Evolutionary conservation across 768 basidiomycete species (phyloP).

Genomic region (Amanita polypyramis): DNA sequence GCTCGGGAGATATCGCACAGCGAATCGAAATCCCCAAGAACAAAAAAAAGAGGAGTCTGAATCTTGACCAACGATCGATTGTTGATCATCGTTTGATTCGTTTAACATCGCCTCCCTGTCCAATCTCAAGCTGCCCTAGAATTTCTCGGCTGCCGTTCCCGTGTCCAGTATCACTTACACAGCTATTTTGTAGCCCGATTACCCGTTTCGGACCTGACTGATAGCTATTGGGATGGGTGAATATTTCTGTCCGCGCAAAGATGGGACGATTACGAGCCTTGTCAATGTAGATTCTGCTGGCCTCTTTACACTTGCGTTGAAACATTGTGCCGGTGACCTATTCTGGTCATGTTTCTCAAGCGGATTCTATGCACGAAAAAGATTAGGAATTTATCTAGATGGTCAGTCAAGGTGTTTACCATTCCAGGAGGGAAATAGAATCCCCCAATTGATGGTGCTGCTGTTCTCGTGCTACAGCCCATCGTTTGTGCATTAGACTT

Average conservation of each 20-base stretch:
- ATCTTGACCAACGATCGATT: not conserved
- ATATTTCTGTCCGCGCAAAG: not conserved
- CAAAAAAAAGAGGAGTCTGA: not conserved
- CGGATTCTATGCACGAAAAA: conserved; percentile 10
- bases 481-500: conserved; percentile 1
- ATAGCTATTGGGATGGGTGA: conserved; percentile 11
- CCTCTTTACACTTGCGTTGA: conserved; percentile 19
- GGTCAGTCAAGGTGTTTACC: conserved; percentile 20
- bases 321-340: not conserved
- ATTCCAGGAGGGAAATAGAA: conserved; percentile 38
- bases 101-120: conserved; percentile 34
- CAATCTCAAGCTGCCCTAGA: conserved; percentile 26
- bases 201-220: conserved; percentile 14
- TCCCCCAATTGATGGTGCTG: conserved; percentile 32
- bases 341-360: conserved; percentile 10
- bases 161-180: conserved; percentile 1
- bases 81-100: conserved; percentile 27
- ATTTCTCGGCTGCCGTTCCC: conserved; percentile 19
- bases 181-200: conserved; percentile 27
- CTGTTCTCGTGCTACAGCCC: not conserved
- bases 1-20: not conserved
- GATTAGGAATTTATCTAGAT: not conserved
- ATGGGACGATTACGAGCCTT: conserved; percentile 1
- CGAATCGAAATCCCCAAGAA: not conserved
- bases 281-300: conserved; percentile 20